Evolutionary conservation across 768 basidiomycete species (phyloP), one percentile per base, ranked within the genome.

Genomic region (Cytidiella melzeri): DNA sequence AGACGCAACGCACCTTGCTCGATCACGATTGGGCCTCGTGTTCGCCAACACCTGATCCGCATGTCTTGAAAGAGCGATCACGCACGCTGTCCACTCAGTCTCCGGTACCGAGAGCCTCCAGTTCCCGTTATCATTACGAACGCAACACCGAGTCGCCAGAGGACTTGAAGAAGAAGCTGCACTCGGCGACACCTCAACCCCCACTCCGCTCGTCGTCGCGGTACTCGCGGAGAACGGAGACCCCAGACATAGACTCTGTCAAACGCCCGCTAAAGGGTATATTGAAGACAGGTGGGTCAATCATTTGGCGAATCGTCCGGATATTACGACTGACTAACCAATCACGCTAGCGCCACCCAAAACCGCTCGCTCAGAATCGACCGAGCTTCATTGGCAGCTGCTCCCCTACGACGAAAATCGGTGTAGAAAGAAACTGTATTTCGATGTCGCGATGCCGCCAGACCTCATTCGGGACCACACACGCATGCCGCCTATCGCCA

Each of bases 331-430:
- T 34, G 15, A 34, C 30, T 7, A 15, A 7, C 15, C 30, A 34
- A 34, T 15, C 15, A 34, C 15, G 7, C 9, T 15, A 34, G 30
- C 30, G 15, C 30, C 30, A 15, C 30, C 7, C 9, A 34, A 7
- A 15, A 7, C 30, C 7, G 30, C 15, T 15, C 30, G 30, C 30
- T 34, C 30, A 34, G 30, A 34, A 15, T 7, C 30, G 9, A 34
- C 30, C 28, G 47, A 40, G 13, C 47, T 48, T 21, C 47, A 48
- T 40, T 48, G 47, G 47, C 47, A 48, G 39, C 27, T 48, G 23
- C 41, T 48, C n/a, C 47, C 47, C n/a, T 19, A 38, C 2, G 28
- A 42, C 27, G 25, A 38, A 12, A 18, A 38, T n/a, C 39, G 26
- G 12, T 34, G 30, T 15, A 26, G 40, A 12, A 41, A 42, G 25